Conservation (phyloP, 192 early-diverging fungal genomes). For the Coemansia nantahalensis region DNA sequence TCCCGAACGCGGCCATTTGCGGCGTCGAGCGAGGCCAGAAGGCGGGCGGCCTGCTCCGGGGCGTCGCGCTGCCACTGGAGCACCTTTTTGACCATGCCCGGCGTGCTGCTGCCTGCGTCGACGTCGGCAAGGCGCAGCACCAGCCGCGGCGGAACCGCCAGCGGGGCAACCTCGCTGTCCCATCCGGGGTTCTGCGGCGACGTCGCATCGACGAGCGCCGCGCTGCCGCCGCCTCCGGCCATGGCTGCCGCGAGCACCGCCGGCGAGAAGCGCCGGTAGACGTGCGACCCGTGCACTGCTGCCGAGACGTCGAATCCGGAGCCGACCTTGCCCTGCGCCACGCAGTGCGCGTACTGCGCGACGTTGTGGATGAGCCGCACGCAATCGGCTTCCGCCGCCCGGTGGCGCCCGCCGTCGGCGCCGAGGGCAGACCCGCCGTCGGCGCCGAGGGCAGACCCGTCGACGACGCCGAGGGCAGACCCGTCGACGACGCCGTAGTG, state of each 20-base stretch:
- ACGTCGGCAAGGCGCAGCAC: constrained; percentile 87
- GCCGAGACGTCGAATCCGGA: constrained; percentile 94
- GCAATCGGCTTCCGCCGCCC: constrained; percentile 7
- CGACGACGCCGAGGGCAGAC: not conserved
- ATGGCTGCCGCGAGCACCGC: constrained; percentile 58
- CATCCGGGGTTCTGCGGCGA: constrained; percentile 55
- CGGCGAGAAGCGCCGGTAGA: constrained; percentile 82
- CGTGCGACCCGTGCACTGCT: constrained; percentile 89
- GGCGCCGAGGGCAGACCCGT: too few species aligned
- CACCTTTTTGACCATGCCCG: constrained; percentile 84
- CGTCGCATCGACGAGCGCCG: constrained; percentile 14
- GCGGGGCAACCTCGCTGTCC: constrained; percentile 64
- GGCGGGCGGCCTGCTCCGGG: constrained; percentile 54
- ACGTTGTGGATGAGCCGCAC: constrained; percentile 73
- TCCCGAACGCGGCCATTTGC: constrained; percentile 56
- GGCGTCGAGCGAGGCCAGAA: constrained; percentile 56
- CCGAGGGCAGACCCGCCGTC: not conserved
- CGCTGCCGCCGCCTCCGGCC: constrained; percentile 20
- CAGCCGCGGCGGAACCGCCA: constrained; percentile 72
- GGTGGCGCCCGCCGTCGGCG: too few species aligned
- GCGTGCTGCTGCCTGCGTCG: constrained; percentile 90
- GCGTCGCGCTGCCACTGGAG: constrained; percentile 77
- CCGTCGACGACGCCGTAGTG: constrained; percentile 46
- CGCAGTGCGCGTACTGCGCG: constrained; percentile 90
- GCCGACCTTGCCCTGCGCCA: constrained; percentile 98